phyloP scores from a whole-genome alignment of 2,329 filamentous ascomycete genomes.

The Alternaria infectoria region DNA sequence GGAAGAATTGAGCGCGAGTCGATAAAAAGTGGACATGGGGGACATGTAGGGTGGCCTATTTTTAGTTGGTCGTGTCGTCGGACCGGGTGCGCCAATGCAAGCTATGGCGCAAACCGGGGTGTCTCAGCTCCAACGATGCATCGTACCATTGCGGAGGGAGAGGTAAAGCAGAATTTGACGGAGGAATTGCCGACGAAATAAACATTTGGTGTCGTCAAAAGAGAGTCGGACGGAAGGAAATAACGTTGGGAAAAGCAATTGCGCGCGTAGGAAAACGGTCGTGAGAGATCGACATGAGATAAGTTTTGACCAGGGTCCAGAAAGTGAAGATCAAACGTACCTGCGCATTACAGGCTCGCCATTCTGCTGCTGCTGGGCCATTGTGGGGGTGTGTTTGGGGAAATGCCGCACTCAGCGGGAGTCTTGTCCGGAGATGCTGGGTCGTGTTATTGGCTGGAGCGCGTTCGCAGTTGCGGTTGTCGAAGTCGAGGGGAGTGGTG shows the following conservation, averaged over 20 bases:
- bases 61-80: slow-evolving; percentile 44
- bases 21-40: slow-evolving; percentile 44
- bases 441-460: not conserved
- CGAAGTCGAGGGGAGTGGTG: not conserved
- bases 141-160: slow-evolving; percentile 11
- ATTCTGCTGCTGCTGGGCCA: slow-evolving; percentile 48
- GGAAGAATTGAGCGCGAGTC: slow-evolving; percentile 33
- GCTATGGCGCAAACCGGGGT: slow-evolving; percentile 42
- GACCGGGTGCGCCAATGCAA: slow-evolving; percentile 49
- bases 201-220: not conserved
- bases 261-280: not conserved
- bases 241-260: not conserved
- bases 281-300: not conserved
- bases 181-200: not conserved
- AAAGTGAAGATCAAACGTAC: slow-evolving; percentile 53
- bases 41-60: slow-evolving; percentile 41
- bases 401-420: slow-evolving; percentile 6
- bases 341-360: slow-evolving; percentile 68
- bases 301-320: slow-evolving; percentile 5
- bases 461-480: not conserved
- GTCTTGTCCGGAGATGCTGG: not conserved
- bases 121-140: slow-evolving; percentile 33
- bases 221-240: not conserved
- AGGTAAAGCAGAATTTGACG: not conserved
- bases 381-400: slow-evolving; percentile 20